A percentile compares a stretch with the other conserved stretches of the same genome.
Conservation (phyloP, 495 filamentous ascomycete genomes). For the Penicillium egyptiacum region DNA sequence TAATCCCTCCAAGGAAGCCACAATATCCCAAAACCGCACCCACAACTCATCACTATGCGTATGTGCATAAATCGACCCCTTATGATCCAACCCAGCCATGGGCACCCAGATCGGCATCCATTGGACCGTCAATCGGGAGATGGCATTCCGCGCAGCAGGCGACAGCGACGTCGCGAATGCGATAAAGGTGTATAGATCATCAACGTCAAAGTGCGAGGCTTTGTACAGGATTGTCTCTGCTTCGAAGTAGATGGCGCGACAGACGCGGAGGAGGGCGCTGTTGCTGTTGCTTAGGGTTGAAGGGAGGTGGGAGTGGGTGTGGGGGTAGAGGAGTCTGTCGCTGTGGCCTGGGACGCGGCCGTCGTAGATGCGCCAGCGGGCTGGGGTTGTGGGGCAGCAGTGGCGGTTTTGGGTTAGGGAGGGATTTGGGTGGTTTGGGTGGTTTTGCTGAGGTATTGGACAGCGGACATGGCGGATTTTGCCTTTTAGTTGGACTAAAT, state of each 20-base stretch:
- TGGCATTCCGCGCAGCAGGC: constrained; percentile 15
- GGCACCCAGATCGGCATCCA: constrained; percentile 44
- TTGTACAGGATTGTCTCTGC: constrained; percentile 34
- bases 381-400: constrained; percentile 40
- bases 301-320: constrained; percentile 37
- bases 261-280: constrained; percentile 39
- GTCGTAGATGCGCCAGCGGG: constrained; percentile 38
- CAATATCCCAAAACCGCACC: constrained; percentile 36
- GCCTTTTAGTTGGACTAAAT: constrained; percentile 43
- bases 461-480: constrained; percentile 46
- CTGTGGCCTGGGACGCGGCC: constrained; percentile 19
- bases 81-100: constrained; percentile 34
- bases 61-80: constrained; percentile 40
- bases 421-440: constrained; percentile 1
- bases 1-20: constrained; percentile 26
- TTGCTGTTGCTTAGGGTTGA: constrained; percentile 25
- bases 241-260: constrained; percentile 45
- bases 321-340: constrained; percentile 42
- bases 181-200: constrained; percentile 46
- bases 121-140: constrained; percentile 34
- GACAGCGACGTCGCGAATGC: constrained; percentile 33
- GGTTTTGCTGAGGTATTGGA: background rate
- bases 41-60: constrained; percentile 45
- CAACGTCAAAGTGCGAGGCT: constrained; percentile 36
- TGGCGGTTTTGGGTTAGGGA: constrained; percentile 36